These are phyloP conservation scores for Phytophthora pluvialis DNA, from an alignment of 352 stramenopile genomes.

Conservation along the genomic window DNA sequence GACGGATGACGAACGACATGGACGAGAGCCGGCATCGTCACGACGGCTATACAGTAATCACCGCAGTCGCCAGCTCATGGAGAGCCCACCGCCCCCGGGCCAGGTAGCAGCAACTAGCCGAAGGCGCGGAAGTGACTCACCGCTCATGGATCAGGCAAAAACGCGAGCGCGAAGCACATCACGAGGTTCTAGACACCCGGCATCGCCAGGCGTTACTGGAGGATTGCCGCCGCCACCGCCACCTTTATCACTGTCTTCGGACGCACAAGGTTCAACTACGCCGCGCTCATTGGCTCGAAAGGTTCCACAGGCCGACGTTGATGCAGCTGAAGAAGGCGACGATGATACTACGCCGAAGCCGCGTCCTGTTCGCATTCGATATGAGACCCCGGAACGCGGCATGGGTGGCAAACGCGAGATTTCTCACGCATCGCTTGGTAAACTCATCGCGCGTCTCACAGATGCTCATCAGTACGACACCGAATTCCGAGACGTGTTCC, in stretches of 20 bases:
- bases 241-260: constrained; percentile 29
- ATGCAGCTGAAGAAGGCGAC: constrained; percentile 11
- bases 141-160: constrained; percentile 15
- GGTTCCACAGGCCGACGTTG: constrained; percentile 15
- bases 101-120: constrained; percentile 31
- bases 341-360: constrained; percentile 34
- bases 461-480: constrained; percentile 88
- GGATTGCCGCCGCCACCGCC: constrained; percentile 22
- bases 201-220: constrained; percentile 25
- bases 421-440: constrained; percentile 85
- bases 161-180: constrained; percentile 31
- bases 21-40: constrained; percentile 23
- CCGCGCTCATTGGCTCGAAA: constrained; percentile 32
- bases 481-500: constrained; percentile 86
- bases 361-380: constrained; percentile 74
- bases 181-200: constrained; percentile 24
- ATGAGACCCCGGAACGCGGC: constrained; percentile 66
- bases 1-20: constrained; percentile 36
- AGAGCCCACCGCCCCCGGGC: constrained; percentile 41
- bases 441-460: constrained; percentile 82
- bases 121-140: constrained; percentile 27
- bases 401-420: constrained; percentile 81
- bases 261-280: constrained; percentile 22
- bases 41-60: constrained; percentile 36
- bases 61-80: constrained; percentile 44